Base-by-base conservation (phyloP, 352 stramenopile species). In the Phytophthora idaei region DNA sequence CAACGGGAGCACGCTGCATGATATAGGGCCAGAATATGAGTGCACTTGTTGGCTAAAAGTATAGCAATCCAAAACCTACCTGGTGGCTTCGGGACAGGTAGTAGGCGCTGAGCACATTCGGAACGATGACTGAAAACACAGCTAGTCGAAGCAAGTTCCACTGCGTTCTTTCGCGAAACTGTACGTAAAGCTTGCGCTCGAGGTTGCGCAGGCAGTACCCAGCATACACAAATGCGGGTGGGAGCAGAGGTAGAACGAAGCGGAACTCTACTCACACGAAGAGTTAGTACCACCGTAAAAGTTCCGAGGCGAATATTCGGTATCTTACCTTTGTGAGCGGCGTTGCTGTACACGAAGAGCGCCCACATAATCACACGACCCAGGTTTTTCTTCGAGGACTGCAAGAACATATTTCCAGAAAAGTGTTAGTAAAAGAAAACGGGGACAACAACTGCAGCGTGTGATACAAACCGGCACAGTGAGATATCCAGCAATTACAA, bases 181-280 rank as follows among this genome's bases (percentile, higher is more conserved):
- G 78, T 45, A 83, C 61, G 34, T 88, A 92, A 25, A 87, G 51
- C 5, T 82, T 77, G 37, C 69, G 74, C 67, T 90, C 80, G n/a
- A 93, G 70, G 53, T 92, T 91, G 21, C 80, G 73, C 25, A 94
- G 60, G 51, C 80, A 93, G 45, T 90, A 91, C 4, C 84, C 89
- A 55, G 80, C 80, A 45, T 95, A 93, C 42, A 92, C 85, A 39
- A 92, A 81, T 5, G 81, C 77, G 10, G 82, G 78, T 6, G 87
- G 84, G 2, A 96, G 67, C 12, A 96, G 54, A 5, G 89, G 89
- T 14, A 96, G 65, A n/a, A 94, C 76, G 49, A 96, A 96, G 21
- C 89, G 87, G 28, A 95, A 92, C 47, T 96, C 89, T 93, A 53
- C 49, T 28, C 5, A 39, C 25, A 21, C 11, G n/a, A 28, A 44